These are phyloP conservation scores for Oleoguttula mirabilis DNA, from an alignment of 495 filamentous ascomycete genomes.

Conservation along the genomic window DNA sequence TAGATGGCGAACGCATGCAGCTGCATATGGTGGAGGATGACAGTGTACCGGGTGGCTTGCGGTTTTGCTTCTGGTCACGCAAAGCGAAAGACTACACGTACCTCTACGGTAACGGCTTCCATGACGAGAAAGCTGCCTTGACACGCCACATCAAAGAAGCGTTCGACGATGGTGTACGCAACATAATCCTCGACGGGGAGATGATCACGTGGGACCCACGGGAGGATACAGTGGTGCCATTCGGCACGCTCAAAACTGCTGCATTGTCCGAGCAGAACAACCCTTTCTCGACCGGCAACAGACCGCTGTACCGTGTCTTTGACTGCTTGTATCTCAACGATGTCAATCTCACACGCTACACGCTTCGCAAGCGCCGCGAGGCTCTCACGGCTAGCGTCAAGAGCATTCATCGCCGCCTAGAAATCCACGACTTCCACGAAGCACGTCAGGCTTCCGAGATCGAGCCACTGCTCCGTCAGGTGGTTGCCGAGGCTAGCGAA, in stretches of 20 bases:
- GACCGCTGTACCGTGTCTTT: conserved; percentile 79
- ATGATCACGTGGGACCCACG: conserved; percentile 99
- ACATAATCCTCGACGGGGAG: conserved; percentile 88
- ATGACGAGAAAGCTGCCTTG: conserved; percentile 64
- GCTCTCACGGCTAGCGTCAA: conserved; percentile 58
- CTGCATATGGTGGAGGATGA: conserved; percentile 77
- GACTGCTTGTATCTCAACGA: conserved; percentile 87
- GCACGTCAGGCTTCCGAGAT: conserved; percentile 58
- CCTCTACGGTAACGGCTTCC: conserved; percentile 69
- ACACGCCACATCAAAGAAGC: conserved; percentile 69
- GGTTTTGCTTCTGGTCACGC: conserved; percentile 84
- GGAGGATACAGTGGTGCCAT: conserved; percentile 69
- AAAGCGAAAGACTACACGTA: conserved; percentile 97
- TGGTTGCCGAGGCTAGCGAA: conserved; percentile 80
- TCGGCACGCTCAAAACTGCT: conserved; percentile 88
- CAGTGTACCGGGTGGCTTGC: conserved; percentile 51
- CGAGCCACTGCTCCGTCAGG: conserved; percentile 63
- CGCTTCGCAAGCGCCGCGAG: conserved; percentile 65
- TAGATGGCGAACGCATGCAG: conserved; percentile 96
- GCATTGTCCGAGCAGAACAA: conserved; percentile 73
- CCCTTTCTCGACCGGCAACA: conserved; percentile 51
- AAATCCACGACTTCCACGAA: conserved; percentile 63
- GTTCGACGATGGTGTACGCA: conserved; percentile 64
- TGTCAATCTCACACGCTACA: conserved; percentile 63
- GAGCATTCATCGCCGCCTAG: conserved; percentile 59